Evolutionary conservation across 352 stramenopile genomes (phyloP).

Genomic region (Phytophthora ramorum): DNA sequence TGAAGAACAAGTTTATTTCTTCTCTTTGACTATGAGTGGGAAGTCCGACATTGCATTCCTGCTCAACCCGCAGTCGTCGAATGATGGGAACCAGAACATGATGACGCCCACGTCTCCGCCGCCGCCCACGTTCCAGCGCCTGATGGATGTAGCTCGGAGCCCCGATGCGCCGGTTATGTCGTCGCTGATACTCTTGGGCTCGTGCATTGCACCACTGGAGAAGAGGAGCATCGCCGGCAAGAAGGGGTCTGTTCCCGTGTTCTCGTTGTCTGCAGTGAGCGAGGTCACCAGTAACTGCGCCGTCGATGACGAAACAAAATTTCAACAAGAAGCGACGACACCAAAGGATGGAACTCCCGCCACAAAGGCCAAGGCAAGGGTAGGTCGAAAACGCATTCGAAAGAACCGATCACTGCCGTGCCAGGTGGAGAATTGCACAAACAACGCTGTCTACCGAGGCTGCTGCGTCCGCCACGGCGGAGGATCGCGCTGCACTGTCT

Average conservation of each 20-base stretch:
- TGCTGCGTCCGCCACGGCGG: slow-evolving; percentile 65
- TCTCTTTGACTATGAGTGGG: slow-evolving; percentile 24
- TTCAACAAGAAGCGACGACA: neutral
- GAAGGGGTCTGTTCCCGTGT: slow-evolving; percentile 8
- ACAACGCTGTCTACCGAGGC: slow-evolving; percentile 58
- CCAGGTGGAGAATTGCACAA: slow-evolving; percentile 66
- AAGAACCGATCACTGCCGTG: slow-evolving; percentile 64
- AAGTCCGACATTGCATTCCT: slow-evolving; percentile 51
- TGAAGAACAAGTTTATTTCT: neutral
- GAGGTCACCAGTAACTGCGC: slow-evolving; percentile 27
- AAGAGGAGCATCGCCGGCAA: slow-evolving; percentile 22
- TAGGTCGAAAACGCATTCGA: slow-evolving; percentile 23
- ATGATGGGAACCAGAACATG: neutral
- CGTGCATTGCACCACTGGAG: slow-evolving; percentile 37
- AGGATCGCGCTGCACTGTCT: slow-evolving; percentile 52
- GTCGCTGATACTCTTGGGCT: slow-evolving; percentile 35
- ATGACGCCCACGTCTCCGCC: slow-evolving; percentile 19
- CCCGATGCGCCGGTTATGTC: slow-evolving; percentile 16
- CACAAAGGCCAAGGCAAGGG: slow-evolving; percentile 13
- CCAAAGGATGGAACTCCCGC: neutral
- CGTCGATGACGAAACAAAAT: slow-evolving; percentile 28
- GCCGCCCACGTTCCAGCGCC: slow-evolving; percentile 19
- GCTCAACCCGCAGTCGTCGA: slow-evolving; percentile 35
- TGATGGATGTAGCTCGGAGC: slow-evolving; percentile 23
- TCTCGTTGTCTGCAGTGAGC: slow-evolving; percentile 21